These are phyloP conservation scores for Neonectria coccinea DNA, from an alignment of 2,329 filamentous ascomycete species.

Conservation along the genomic window DNA sequence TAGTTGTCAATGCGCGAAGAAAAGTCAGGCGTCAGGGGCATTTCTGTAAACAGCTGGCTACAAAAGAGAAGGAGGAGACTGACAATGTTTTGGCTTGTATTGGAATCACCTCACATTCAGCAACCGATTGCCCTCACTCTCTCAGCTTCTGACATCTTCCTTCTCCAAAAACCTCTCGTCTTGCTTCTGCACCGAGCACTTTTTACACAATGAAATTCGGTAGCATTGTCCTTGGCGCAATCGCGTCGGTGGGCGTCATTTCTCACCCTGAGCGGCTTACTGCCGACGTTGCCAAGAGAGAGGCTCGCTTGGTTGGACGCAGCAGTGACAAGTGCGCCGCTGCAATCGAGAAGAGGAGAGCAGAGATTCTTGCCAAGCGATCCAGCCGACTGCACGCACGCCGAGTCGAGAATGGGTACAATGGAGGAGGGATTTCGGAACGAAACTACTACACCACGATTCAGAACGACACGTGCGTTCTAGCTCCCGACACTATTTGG, in stretches of 20 bases:
- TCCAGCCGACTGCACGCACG: constrained; percentile 21
- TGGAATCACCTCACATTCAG: background rate
- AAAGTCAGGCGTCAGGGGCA: too few species aligned
- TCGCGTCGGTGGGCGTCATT: too few species aligned
- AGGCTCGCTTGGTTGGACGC: constrained; percentile 16
- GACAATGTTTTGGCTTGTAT: background rate
- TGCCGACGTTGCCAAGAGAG: constrained; percentile 21
- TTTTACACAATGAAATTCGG: too few species aligned
- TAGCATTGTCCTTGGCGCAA: too few species aligned
- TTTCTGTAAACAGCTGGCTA: background rate
- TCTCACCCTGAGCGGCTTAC: too few species aligned
- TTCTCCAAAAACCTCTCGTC: too few species aligned
- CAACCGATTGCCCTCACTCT: too few species aligned
- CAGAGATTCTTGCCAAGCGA: constrained; percentile 22
- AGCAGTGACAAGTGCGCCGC: constrained; percentile 28
- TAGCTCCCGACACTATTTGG: constrained; percentile 25
- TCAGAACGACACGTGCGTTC: constrained; percentile 25
- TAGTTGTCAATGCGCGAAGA: background rate
- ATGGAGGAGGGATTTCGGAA: background rate
- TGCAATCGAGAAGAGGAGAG: constrained; percentile 28
- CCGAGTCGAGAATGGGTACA: constrained; percentile 11
- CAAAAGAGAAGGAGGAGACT: background rate
- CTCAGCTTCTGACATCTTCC: too few species aligned
- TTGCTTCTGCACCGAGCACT: too few species aligned
- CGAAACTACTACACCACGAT: constrained; percentile 15